Conservation (phyloP, 805 yeast genomes). For the Saturnispora sekii region DNA sequence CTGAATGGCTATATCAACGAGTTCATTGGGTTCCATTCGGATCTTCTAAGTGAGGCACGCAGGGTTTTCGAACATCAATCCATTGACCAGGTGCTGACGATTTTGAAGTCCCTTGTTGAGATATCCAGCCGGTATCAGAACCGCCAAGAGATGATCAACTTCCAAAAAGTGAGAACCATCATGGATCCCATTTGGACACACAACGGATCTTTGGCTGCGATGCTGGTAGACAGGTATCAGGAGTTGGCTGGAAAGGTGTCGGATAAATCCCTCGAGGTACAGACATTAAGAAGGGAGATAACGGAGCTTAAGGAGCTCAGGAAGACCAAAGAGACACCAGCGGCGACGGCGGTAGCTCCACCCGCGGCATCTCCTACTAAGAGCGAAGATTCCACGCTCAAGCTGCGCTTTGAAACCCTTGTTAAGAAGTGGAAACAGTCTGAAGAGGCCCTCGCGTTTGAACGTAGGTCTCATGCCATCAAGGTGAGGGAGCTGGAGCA, state of each 20-base stretch:
- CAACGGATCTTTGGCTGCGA: not conserved
- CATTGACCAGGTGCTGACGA: conserved; percentile 3
- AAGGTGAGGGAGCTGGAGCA: conserved; percentile 44
- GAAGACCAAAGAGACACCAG: no score
- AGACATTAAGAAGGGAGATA: no score
- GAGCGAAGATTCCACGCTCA: conserved; percentile 4
- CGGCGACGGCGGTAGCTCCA: no score
- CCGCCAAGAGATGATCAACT: conserved; percentile 1
- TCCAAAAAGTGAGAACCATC: conserved; percentile 6
- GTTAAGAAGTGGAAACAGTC: conserved; percentile 61
- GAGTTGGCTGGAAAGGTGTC: no score
- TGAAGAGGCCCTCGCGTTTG: conserved; percentile 58
- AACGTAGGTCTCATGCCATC: conserved; percentile 43
- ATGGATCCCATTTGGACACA: conserved; percentile 8
- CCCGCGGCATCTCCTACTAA: not conserved
- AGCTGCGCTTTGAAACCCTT: conserved; percentile 48
- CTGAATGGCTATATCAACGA: conserved; percentile 6
- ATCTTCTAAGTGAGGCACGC: conserved; percentile 1
- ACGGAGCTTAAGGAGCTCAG: no score
- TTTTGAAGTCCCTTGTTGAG: not conserved
- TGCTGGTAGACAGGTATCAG: conserved; percentile 2
- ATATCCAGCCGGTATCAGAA: conserved; percentile 2
- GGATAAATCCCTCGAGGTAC: no score
- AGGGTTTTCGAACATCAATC: conserved; percentile 6
- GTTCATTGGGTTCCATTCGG: conserved; percentile 9